phyloP scores from a whole-genome alignment of 2,329 filamentous ascomycete species.

The Phyllosticta ampelicida region DNA sequence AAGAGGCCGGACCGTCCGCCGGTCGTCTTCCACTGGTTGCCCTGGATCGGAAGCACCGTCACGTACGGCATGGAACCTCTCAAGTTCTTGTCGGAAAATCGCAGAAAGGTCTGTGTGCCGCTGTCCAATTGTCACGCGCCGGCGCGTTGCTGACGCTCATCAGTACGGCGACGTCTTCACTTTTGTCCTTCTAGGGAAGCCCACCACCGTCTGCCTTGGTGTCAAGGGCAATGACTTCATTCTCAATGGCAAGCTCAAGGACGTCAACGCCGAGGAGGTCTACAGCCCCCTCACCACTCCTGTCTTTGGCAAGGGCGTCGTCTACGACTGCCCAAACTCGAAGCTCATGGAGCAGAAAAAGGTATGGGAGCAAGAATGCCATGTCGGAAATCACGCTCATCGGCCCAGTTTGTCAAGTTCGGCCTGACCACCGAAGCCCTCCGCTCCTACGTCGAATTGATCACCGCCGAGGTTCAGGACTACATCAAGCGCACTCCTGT shows the following conservation, averaged over 20 bases:
- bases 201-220: slow-evolving; percentile 76
- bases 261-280: slow-evolving; percentile 83
- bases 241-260: slow-evolving; percentile 79
- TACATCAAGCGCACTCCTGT: slow-evolving; percentile 58
- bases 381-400: slow-evolving; percentile 10
- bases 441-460: slow-evolving; percentile 66
- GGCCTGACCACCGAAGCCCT: slow-evolving; percentile 67
- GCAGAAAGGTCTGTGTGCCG: slow-evolving; percentile 52
- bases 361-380: slow-evolving; percentile 37
- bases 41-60: slow-evolving; percentile 78
- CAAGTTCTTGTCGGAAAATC: slow-evolving; percentile 64
- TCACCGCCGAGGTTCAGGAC: slow-evolving; percentile 60
- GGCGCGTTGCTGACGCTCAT: background rate
- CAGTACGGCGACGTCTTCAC: slow-evolving; percentile 86
- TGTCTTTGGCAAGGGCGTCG: slow-evolving; percentile 73
- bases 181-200: slow-evolving; percentile 77
- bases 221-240: slow-evolving; percentile 83
- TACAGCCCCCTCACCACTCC: slow-evolving; percentile 65
- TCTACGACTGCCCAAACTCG: slow-evolving; percentile 82
- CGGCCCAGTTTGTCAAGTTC: slow-evolving; percentile 62
- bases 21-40: slow-evolving; percentile 54
- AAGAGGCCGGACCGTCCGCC: slow-evolving; percentile 62
- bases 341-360: slow-evolving; percentile 97
- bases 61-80: slow-evolving; percentile 93
- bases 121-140: background rate